Evolutionary conservation across 345 rosid species (phyloP).

Genomic region (Eucalyptus pauciflora): DNA sequence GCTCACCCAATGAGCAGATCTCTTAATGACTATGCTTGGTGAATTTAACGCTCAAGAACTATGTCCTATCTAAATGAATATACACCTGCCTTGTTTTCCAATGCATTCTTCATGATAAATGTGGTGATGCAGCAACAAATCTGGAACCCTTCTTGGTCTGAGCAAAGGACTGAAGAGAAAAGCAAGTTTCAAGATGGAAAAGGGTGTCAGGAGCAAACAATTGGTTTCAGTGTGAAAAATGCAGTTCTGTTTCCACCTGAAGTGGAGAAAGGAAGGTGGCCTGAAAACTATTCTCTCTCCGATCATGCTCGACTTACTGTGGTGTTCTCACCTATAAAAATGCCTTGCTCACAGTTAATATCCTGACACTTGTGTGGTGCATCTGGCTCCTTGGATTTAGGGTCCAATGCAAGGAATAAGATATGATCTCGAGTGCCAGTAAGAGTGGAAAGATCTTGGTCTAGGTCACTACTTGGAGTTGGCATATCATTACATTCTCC

Average conservation of each 20-base stretch:
- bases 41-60: neutral
- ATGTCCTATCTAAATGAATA: neutral
- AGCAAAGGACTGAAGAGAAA: constrained; percentile 23
- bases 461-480: neutral
- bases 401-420: neutral
- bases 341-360: constrained; percentile 29
- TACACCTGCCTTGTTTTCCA: neutral
- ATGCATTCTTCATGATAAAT: neutral
- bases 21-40: neutral
- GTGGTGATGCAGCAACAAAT: constrained; percentile 57
- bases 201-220: constrained; percentile 38
- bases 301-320: constrained; percentile 92
- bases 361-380: neutral
- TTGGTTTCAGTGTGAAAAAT: constrained; percentile 64
- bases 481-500: neutral
- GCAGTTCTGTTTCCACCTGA: constrained; percentile 79
- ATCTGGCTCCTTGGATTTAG: neutral
- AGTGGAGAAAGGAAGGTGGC: constrained; percentile 91
- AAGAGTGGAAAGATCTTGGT: neutral
- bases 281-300: constrained; percentile 70
- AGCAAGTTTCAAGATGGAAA: constrained; percentile 1
- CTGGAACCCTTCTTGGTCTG: constrained; percentile 56
- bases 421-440: neutral
- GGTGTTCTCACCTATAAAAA: constrained; percentile 64
- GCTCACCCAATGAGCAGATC: neutral